Evolutionary conservation across 441 rosid genomes (phyloP).

Genomic region (Populus hybrid): DNA sequence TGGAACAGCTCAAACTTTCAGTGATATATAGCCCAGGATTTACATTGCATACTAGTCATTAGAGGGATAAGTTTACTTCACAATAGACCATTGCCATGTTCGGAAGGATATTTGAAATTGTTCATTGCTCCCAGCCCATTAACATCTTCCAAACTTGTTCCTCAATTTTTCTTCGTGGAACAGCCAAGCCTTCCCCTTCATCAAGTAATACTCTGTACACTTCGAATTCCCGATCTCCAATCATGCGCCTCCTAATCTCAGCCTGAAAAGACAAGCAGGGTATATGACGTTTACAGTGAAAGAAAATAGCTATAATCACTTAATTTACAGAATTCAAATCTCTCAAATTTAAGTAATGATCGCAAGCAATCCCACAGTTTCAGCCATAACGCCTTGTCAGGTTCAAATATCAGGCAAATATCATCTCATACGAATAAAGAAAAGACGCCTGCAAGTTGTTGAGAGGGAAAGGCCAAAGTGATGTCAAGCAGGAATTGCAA

Average conservation of each 20-base stretch:
- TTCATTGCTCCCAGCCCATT: conserved; percentile 79
- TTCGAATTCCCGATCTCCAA: conserved; percentile 82
- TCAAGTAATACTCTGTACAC: conserved; percentile 79
- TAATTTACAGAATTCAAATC: not conserved
- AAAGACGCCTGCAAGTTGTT: not conserved
- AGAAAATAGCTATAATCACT: not conserved
- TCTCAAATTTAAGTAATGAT: not conserved
- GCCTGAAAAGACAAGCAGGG: conserved; percentile 41
- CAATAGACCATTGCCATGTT: conserved; percentile 6
- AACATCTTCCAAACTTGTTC: conserved; percentile 77
- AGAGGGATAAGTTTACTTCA: conserved; percentile 8
- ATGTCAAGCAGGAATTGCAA: not conserved
- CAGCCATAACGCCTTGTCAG: not conserved
- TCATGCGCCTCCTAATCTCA: conserved; percentile 71
- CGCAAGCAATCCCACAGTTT: not conserved
- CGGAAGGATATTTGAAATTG: not conserved
- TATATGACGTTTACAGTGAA: not conserved
- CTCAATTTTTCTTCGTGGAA: conserved; percentile 54
- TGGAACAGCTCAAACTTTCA: not conserved
- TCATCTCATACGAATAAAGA: not conserved
- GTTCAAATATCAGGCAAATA: not conserved
- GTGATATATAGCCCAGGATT: conserved; percentile 14
- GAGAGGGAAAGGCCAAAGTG: not conserved
- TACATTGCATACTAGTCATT: conserved; percentile 1
- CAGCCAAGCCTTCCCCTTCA: conserved; percentile 58